Conservation (phyloP, 805 yeast genomes). For the Nakazawaea wyomingensis region DNA sequence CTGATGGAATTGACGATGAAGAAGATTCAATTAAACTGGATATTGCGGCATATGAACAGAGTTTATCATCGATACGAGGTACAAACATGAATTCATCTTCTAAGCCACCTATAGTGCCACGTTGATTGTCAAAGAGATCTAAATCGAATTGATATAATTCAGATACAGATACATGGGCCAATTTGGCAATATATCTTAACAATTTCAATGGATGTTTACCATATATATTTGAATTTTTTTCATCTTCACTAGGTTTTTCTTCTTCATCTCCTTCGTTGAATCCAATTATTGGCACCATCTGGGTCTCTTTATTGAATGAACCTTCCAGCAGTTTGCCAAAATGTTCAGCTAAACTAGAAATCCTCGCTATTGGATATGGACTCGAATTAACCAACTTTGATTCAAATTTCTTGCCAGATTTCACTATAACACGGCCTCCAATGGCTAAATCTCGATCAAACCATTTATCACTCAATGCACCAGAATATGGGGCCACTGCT, state of each 20-base stretch:
- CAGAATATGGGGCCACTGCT: conserved; percentile 83
- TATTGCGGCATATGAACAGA: conserved; percentile 73
- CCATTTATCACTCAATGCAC: conserved; percentile 61
- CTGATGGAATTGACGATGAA: conserved; percentile 26
- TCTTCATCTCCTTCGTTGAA: conserved; percentile 32
- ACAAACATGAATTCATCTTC: conserved; percentile 71
- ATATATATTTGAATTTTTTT: conserved; percentile 53
- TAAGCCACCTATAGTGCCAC: conserved; percentile 73
- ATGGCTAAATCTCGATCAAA: conserved; percentile 83
- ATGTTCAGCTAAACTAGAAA: conserved; percentile 84
- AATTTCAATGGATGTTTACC: conserved; percentile 65
- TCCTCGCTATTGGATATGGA: conserved; percentile 69
- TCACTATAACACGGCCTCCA: conserved; percentile 70
- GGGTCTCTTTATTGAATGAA: conserved; percentile 73
- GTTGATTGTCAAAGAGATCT: conserved; percentile 77
- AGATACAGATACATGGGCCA: conserved; percentile 51
- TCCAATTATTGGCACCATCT: conserved; percentile 78
- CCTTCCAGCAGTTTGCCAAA: conserved; percentile 66
- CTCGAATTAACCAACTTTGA: conserved; percentile 49
- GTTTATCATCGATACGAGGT: conserved; percentile 81
- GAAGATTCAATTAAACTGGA: conserved; percentile 46
- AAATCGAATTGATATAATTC: conserved; percentile 68
- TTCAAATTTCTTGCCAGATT: conserved; percentile 31
- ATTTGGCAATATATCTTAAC: conserved; percentile 61
- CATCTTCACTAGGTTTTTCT: conserved; percentile 50